Conservation (phyloP, 768 basidiomycete genomes). For the Suillus occidentalis region DNA sequence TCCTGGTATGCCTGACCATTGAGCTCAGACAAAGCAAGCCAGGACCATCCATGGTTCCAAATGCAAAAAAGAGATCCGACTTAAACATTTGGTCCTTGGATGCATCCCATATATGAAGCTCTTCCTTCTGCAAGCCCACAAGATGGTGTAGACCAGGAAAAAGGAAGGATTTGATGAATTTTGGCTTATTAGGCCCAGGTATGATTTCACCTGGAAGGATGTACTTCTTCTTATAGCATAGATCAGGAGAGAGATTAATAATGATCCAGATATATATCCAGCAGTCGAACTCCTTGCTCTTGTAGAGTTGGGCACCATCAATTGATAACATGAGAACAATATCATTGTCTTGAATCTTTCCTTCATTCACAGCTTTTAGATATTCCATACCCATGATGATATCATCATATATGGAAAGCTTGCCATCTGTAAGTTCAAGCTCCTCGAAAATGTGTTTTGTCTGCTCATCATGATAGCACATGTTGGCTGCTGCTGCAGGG, state of each 20-base stretch:
- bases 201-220: background rate
- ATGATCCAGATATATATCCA: background rate
- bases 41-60: background rate
- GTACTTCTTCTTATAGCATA: background rate
- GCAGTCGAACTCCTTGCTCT: background rate
- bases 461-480: background rate
- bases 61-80: background rate
- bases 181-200: background rate
- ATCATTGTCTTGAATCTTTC: background rate
- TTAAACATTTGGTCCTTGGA: background rate
- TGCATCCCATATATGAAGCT: background rate
- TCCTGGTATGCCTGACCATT: background rate
- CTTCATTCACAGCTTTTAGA: background rate
- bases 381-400: background rate
- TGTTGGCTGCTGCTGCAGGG: background rate
- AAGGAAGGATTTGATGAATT: background rate
- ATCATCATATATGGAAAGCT: background rate
- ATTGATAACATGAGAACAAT: background rate
- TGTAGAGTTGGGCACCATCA: background rate
- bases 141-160: background rate
- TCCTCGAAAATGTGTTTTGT: background rate
- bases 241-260: background rate
- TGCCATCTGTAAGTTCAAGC: background rate
- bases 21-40: background rate
- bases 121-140: background rate